Conservation (phyloP, 148 eudicot genomes). For the Rhododendron molle region DNA sequence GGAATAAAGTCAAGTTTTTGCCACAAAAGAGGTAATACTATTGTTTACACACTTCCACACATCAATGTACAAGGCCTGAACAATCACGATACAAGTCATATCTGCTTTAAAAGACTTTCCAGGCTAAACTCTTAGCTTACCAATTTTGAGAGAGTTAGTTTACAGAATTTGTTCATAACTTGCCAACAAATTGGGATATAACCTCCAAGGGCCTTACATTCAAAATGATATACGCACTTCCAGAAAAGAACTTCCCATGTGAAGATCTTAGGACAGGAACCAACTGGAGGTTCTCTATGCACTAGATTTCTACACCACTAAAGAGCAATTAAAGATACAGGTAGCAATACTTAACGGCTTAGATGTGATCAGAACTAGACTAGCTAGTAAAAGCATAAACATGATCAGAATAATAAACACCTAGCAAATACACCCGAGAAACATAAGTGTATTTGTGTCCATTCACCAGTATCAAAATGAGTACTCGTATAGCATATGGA, state of each 20-base stretch:
- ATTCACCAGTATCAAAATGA: neutral
- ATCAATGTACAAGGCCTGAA: neutral
- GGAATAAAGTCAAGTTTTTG: slow-evolving; percentile 11
- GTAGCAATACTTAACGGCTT: neutral
- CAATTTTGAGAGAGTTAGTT: neutral
- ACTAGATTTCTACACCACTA: slow-evolving; percentile 69
- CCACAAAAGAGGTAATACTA: neutral
- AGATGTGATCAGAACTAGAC: neutral
- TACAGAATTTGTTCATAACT: neutral
- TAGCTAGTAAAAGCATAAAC: neutral
- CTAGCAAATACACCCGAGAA: neutral
- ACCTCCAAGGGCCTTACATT: slow-evolving; percentile 38
- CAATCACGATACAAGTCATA: neutral
- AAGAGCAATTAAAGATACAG: slow-evolving; percentile 25
- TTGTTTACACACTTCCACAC: neutral
- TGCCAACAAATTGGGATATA: neutral
- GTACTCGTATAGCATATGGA: neutral
- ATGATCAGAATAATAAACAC: neutral
- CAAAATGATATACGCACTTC: slow-evolving; percentile 63
- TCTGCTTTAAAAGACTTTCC: neutral
- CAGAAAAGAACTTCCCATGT: slow-evolving; percentile 54
- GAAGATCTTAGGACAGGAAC: slow-evolving; percentile 56
- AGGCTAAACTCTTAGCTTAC: neutral
- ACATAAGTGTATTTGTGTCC: neutral
- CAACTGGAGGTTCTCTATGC: slow-evolving; percentile 45